Evolutionary conservation across 495 filamentous ascomycete species (phyloP), one percentile per base, ranked within the genome.

Genomic region (Glarea lozoyensis): DNA sequence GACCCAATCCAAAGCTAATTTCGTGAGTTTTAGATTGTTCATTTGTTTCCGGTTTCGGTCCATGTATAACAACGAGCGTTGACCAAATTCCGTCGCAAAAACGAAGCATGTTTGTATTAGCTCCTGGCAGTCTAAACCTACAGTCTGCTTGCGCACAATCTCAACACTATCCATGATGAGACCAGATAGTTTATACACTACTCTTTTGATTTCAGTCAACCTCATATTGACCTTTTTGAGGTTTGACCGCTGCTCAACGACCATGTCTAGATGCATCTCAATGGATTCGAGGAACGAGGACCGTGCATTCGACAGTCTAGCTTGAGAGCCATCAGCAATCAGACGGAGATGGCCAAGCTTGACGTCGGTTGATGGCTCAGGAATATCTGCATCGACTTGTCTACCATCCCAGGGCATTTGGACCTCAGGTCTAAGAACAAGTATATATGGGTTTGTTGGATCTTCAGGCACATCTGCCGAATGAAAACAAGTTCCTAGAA

Each of bases 111-210:
- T 94, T 57, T 98, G 92, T 49, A 98, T 88, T 19, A 98, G 72
- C 52, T 98, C 92, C 47, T 94, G 88, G 56, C 90, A 96, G 43
- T 93, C 85, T 34, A 94, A 71, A 1, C 79, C 84, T 44, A 74
- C 72, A 15, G 87, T 87, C 62, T 97, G 90, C 44, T 80, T 74
- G 40, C 89, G 73, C 46, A 97, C 90, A 39, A 84, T 82, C 52
- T 90, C 87, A 42, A 98, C 92, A 55, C 89, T 95, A 56, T 97
- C 90, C 93, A 98, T 97, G 60, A 97, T 97, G 10, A 89, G 84
- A 64, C 95, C 95, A n/a, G 88, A 95, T 24, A 98, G 69, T 61
- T 92, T 93, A 70, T 93, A 97, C 20, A 88, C 86, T 0, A 88
- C 90, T 60, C 87, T 92, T 59, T 94, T 93, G 52, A 97, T 98